Base-by-base conservation (phyloP, 768 basidiomycete genomes). In the Grammothele lineata region DNA sequence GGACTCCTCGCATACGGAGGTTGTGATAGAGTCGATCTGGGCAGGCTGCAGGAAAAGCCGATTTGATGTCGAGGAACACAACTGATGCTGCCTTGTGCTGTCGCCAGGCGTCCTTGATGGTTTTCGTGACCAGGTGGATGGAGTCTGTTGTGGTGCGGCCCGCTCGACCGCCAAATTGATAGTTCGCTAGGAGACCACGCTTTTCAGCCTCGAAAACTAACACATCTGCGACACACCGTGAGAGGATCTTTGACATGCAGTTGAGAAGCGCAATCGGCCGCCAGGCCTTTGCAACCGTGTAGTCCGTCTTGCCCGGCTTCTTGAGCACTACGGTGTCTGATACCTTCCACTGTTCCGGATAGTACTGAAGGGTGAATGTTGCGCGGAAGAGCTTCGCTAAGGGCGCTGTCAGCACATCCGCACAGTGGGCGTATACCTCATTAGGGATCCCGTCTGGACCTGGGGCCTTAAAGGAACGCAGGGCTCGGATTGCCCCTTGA, bases 401-500 rank as follows among this genome's bases (percentile, higher is more conserved):
- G 24, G 57, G 41, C 1, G 60, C 60, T 0, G 65, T 43, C 0
- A 70, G 48, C 0, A 57, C 34, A 23, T 60, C 55, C 23, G 48
- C 52, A 43, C 56, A 58, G 12, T 63, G 21, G 9, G 36, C 64
- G 30, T 71, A 57, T 0, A 72, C 62, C 0, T 57, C 44, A 45
- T 76, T 75, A 0, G 64, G 55, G 14, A 67, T 55, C 0, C 50
- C 48, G 22, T 62, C 53, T 0, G 62, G 65, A 0, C 66, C 64
- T 0, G 59, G 54, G 0, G 69, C 70, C 46, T 72, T 73, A 61
- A 63, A 64, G 0, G 66, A 60, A 5, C 64, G 58, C 1, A 74
- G 65, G 5, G 47, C 40, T 0, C 24, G 11, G 0, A 70, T 62
- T 0, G 61, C 60, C 0, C 39, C 9, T 3, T 37, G 17, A 4